Evolutionary conservation across 768 basidiomycete genomes (phyloP).

Genomic region (Hericium rajendrae): DNA sequence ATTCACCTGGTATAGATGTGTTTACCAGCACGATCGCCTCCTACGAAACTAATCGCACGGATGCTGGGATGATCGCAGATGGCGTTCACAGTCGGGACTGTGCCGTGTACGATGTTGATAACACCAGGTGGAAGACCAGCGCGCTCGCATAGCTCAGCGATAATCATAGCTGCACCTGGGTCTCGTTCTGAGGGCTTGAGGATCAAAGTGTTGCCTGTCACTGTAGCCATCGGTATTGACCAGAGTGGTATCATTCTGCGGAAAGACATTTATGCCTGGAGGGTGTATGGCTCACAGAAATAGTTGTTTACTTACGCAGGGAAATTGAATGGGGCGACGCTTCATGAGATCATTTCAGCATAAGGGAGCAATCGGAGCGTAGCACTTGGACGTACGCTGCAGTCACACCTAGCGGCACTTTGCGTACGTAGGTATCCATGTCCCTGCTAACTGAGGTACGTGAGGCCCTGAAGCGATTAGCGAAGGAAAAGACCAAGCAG

Average conservation of each 20-base stretch:
- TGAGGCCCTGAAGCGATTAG: not conserved
- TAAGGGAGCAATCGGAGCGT: not conserved
- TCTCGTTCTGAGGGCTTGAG: constrained; percentile 96
- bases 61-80: constrained; percentile 90
- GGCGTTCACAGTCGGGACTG: constrained; percentile 80
- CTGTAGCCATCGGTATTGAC: constrained; percentile 85
- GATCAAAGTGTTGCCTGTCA: constrained; percentile 89
- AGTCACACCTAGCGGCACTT: constrained; percentile 80
- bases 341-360: constrained; percentile 18
- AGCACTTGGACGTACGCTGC: constrained; percentile 34
- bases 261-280: not conserved
- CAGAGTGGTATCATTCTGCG: constrained; percentile 90
- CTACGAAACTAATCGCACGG: constrained; percentile 94
- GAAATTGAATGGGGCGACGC: constrained; percentile 84
- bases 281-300: not conserved
- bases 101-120: constrained; percentile 87
- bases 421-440: constrained; percentile 89
- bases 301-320: constrained; percentile 52
- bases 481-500: not conserved
- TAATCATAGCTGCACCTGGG: constrained; percentile 96
- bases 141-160: constrained; percentile 86
- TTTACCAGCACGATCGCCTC: constrained; percentile 84
- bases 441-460: constrained; percentile 69
- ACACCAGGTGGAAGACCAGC: constrained; percentile 86
- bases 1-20: constrained; percentile 82